Conservation (phyloP, 768 basidiomycete genomes). For the Lactarius akahatsu region DNA sequence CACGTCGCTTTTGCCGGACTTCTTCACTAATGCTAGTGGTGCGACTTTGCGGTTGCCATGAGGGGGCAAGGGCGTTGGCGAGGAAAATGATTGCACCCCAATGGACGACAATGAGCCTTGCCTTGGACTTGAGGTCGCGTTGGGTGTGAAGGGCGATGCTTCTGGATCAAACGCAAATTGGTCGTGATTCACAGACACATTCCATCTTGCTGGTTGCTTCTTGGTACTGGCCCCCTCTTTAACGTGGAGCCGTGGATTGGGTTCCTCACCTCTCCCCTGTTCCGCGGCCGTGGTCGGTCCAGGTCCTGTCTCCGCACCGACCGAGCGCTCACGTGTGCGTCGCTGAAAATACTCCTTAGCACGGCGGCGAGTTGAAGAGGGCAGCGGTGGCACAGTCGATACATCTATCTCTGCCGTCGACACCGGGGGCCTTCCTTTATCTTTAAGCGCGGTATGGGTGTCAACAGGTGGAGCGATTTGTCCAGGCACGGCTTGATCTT, state of each 20-base stretch:
- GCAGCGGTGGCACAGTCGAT: constrained; percentile 17
- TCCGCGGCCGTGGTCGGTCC: not conserved
- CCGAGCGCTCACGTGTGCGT: constrained; percentile 27
- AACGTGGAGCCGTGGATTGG: not conserved
- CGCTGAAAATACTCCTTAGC: constrained; percentile 28
- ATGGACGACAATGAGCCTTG: constrained; percentile 15
- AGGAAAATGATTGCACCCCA: constrained; percentile 18
- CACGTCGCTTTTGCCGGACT: not conserved
- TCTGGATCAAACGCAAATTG: constrained; percentile 24
- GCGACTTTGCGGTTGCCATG: constrained; percentile 20
- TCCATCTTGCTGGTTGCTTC: not conserved
- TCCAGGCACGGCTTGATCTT: not conserved
- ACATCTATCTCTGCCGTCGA: not conserved
- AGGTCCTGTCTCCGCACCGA: constrained; percentile 6
- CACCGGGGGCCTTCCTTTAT: not conserved
- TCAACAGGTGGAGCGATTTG: not conserved
- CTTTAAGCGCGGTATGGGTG: not conserved
- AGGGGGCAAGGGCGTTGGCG: constrained; percentile 20
- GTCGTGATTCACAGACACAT: constrained; percentile 4
- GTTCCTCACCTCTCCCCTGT: not conserved
- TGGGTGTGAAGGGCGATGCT: constrained; percentile 26
- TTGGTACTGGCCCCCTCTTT: not conserved
- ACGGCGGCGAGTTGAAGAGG: constrained; percentile 23
- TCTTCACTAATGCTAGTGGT: constrained; percentile 7
- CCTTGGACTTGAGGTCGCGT: constrained; percentile 27